Evolutionary conservation across 352 stramenopile genomes (phyloP).

Genomic region (Phytophthora pseudosyringae): DNA sequence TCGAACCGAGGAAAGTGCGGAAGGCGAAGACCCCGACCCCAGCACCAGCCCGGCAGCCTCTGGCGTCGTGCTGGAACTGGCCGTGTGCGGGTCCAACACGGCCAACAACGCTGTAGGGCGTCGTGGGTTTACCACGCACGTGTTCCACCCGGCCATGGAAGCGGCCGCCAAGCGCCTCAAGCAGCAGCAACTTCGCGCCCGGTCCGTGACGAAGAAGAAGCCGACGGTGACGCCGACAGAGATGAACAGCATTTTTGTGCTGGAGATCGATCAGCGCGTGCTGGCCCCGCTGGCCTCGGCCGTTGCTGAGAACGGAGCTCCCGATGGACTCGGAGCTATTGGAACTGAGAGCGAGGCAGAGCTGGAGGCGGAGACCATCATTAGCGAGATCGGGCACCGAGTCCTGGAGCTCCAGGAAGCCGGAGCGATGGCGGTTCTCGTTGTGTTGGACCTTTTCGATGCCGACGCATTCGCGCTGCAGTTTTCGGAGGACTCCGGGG

Average conservation of each 20-base stretch:
- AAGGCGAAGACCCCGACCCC: conserved; percentile 12
- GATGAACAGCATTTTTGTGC: conserved; percentile 49
- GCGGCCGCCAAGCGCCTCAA: conserved; percentile 40
- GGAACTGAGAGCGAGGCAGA: conserved; percentile 33
- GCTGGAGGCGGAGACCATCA: conserved; percentile 46
- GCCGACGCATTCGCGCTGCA: conserved; percentile 63
- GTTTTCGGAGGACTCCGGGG: conserved; percentile 50
- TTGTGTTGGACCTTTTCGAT: conserved; percentile 69
- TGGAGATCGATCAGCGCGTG: conserved; percentile 51
- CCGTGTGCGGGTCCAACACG: conserved; percentile 48
- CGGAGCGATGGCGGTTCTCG: conserved; percentile 58
- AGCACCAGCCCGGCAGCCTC: not conserved
- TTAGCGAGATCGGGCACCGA: conserved; percentile 50
- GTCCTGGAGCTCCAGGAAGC: conserved; percentile 69
- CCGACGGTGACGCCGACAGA: conserved; percentile 42
- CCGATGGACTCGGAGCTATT: not conserved
- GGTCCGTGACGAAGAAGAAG: conserved; percentile 45
- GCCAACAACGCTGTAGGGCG: conserved; percentile 22
- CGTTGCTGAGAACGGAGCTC: conserved; percentile 9
- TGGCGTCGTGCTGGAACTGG: conserved; percentile 55
- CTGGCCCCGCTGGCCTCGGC: conserved; percentile 17
- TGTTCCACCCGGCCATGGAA: conserved; percentile 59
- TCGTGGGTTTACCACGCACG: conserved; percentile 59
- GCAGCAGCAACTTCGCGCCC: conserved; percentile 44
- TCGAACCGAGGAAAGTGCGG: conserved; percentile 23